A percentile compares a stretch with the other conserved stretches of the same genome.
phyloP scores from a whole-genome alignment of 139 green algal genomes.

The Astrephomene gubernaculifera region DNA sequence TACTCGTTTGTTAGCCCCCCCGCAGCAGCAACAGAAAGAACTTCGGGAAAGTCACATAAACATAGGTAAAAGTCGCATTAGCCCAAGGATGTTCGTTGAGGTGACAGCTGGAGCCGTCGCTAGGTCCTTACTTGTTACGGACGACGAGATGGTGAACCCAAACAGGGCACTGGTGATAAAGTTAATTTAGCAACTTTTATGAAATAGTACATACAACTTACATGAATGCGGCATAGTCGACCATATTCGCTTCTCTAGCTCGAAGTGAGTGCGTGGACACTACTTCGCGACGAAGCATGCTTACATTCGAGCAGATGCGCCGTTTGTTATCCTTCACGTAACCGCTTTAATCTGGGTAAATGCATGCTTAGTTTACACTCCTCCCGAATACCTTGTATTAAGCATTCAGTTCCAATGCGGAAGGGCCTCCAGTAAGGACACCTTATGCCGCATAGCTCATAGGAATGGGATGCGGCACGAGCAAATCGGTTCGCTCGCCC shows the following conservation, averaged over 20 bases:
- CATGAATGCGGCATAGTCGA: not conserved
- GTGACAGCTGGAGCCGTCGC: not conserved
- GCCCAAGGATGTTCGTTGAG: not conserved
- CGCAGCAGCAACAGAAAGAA: no score
- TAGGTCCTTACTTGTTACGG: not conserved
- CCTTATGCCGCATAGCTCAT: no score
- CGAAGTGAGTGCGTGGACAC: not conserved
- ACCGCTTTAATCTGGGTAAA: no score
- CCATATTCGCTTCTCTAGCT: not conserved
- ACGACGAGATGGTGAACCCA: not conserved
- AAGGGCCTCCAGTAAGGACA: no score
- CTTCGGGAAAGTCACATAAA: no score
- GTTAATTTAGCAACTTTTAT: not conserved
- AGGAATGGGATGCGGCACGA: slow-evolving; percentile 20
- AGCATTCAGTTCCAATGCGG: no score
- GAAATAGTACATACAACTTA: not conserved
- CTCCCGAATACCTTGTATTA: no score
- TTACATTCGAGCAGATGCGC: not conserved
- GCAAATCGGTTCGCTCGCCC: not conserved
- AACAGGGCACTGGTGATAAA: not conserved
- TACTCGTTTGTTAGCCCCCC: no score
- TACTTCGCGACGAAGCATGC: no score
- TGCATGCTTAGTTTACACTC: no score
- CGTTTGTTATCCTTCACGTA: not conserved
- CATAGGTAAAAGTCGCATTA: not conserved